These are phyloP conservation scores for Russula vinacea DNA, from an alignment of 768 basidiomycete species.

Conservation along the genomic window DNA sequence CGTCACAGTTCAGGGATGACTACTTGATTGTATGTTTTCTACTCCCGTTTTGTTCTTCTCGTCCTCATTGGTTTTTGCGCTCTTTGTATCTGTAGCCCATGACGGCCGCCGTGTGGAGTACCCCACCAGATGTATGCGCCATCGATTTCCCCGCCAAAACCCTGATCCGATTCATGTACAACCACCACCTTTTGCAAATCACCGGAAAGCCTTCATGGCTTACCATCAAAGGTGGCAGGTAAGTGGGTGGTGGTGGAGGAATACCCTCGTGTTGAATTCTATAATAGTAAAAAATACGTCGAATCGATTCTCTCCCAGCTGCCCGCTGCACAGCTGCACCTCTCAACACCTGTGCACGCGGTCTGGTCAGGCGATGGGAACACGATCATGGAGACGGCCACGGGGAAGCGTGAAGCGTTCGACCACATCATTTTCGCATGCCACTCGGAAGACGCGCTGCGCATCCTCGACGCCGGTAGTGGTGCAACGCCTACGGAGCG, in stretches of 20 bases:
- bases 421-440: constrained; percentile 74
- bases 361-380: constrained; percentile 34
- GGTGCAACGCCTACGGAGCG: constrained; percentile 53
- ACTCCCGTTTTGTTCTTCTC: not conserved
- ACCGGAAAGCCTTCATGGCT: constrained; percentile 69
- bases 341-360: constrained; percentile 52
- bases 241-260: constrained; percentile 37
- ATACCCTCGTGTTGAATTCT: not conserved
- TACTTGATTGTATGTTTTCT: constrained; percentile 59
- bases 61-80: not conserved
- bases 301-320: constrained; percentile 56
- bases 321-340: constrained; percentile 51
- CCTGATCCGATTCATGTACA: constrained; percentile 67
- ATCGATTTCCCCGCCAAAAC: constrained; percentile 70
- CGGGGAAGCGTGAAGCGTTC: constrained; percentile 47
- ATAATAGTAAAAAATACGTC: constrained; percentile 51
- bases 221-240: constrained; percentile 73
- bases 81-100: constrained; percentile 47
- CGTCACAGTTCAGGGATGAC: constrained; percentile 64
- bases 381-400: constrained; percentile 47
- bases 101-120: constrained; percentile 75
- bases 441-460: constrained; percentile 63
- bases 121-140: constrained; percentile 64
- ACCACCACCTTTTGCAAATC: constrained; percentile 71
- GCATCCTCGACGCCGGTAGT: constrained; percentile 49